Percentiles rank a stretch among this genome's conserved stretches.
phyloP scores from a whole-genome alignment of 2,329 filamentous ascomycete species.

The Paracoccidioides brasiliensis region DNA sequence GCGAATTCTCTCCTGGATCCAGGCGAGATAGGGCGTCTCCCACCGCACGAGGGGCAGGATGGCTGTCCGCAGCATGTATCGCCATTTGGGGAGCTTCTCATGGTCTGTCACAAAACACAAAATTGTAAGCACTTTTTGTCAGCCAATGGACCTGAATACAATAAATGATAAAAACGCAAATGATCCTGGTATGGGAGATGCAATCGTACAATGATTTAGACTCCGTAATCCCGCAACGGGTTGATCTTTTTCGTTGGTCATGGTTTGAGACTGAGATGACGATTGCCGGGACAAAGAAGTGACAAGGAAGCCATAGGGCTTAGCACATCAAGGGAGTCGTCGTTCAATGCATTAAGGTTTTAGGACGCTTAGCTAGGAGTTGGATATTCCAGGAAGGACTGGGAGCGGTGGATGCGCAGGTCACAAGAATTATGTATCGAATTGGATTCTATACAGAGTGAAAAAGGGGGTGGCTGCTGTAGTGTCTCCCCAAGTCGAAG shows the following conservation, averaged over 20 bases:
- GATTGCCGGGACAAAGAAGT: slow-evolving; percentile 1
- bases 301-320: slow-evolving; percentile 6
- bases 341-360: background rate
- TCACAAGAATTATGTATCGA: too few species aligned
- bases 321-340: background rate
- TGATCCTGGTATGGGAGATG: background rate
- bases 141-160: background rate
- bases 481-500: too few species aligned
- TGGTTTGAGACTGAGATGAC: slow-evolving; percentile 14
- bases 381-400: background rate
- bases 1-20: slow-evolving; percentile 66
- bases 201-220: slow-evolving; percentile 54
- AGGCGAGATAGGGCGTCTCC: slow-evolving; percentile 90
- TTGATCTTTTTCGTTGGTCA: slow-evolving; percentile 28
- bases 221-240: slow-evolving; percentile 60
- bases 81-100: slow-evolving; percentile 71
- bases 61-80: slow-evolving; percentile 68
- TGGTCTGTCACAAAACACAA: slow-evolving; percentile 55
- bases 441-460: too few species aligned
- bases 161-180: slow-evolving; percentile 1
- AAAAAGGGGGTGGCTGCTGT: too few species aligned
- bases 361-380: background rate
- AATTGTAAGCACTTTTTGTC: background rate
- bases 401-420: too few species aligned
- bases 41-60: slow-evolving; percentile 78